phyloP scores from a whole-genome alignment of 495 filamentous ascomycete species.

The Annulohypoxylon bovei region DNA sequence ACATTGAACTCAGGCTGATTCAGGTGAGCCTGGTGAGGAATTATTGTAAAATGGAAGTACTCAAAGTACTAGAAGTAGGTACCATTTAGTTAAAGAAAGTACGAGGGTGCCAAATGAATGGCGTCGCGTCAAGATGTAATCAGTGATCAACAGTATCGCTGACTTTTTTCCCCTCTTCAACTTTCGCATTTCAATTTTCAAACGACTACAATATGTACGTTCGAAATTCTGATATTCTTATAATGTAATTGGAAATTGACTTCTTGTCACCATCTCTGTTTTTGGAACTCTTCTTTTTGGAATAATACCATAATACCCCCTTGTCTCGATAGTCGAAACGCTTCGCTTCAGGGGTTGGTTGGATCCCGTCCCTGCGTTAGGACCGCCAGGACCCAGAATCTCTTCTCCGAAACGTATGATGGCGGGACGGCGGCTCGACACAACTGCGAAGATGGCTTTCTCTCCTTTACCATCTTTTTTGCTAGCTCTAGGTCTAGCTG shows the following conservation, averaged over 20 bases:
- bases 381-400: slow-evolving; percentile 6
- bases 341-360: slow-evolving; percentile 28
- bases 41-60: not conserved
- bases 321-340: slow-evolving; percentile 31
- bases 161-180: slow-evolving; percentile 9
- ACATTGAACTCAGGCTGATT: not conserved
- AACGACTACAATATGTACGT: not conserved
- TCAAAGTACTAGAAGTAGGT: too few relatives aligned
- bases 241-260: not conserved
- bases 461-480: slow-evolving; percentile 33
- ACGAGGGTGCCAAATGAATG: not conserved
- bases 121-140: slow-evolving; percentile 3
- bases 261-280: slow-evolving; percentile 1
- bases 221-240: not conserved
- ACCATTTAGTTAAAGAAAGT: too few relatives aligned
- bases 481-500: slow-evolving; percentile 29
- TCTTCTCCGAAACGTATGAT: slow-evolving; percentile 34
- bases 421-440: slow-evolving; percentile 9
- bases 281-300: slow-evolving; percentile 9
- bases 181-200: not conserved
- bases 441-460: slow-evolving; percentile 23
- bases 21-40: not conserved
- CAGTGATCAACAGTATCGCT: not conserved
- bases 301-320: slow-evolving; percentile 10
- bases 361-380: slow-evolving; percentile 19